Conservation (phyloP, 495 filamentous ascomycete species). For the Hypoxylon crocopeplum region DNA sequence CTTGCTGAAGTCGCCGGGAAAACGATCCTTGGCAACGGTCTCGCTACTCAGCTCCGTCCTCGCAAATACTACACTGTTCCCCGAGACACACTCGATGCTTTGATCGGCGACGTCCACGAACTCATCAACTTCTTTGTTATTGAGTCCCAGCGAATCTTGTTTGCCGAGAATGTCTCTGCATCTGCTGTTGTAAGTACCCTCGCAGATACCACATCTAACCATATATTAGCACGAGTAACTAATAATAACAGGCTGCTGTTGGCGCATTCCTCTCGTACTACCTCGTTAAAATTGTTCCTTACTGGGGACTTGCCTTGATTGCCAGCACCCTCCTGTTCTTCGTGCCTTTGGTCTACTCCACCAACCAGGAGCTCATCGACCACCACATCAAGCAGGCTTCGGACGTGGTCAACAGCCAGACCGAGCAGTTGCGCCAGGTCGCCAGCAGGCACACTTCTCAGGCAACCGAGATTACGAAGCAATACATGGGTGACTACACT, state of each 20-base stretch:
- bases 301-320: conserved; percentile 90
- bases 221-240: conserved; percentile 1
- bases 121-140: conserved; percentile 97
- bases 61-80: conserved; percentile 92
- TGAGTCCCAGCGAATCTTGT: conserved; percentile 92
- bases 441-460: conserved; percentile 82
- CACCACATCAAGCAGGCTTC: conserved; percentile 74
- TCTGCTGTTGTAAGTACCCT: conserved; percentile 75
- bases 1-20: conserved; percentile 78
- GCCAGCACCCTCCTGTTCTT: conserved; percentile 79
- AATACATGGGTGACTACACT: conserved; percentile 83
- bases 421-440: conserved; percentile 77
- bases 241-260: conserved; percentile 68
- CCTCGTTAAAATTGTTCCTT: conserved; percentile 89
- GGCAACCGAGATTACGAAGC: conserved; percentile 76
- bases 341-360: conserved; percentile 86
- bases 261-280: conserved; percentile 87
- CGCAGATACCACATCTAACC: not conserved
- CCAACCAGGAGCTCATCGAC: conserved; percentile 94
- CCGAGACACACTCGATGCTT: conserved; percentile 77
- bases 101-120: conserved; percentile 87
- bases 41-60: conserved; percentile 87
- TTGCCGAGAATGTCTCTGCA: conserved; percentile 87
- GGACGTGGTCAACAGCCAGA: conserved; percentile 79
- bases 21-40: conserved; percentile 73